These are phyloP conservation scores for Cyclotella distinguenda DNA, from an alignment of 108 stramenopile species.

Conservation along the genomic window DNA sequence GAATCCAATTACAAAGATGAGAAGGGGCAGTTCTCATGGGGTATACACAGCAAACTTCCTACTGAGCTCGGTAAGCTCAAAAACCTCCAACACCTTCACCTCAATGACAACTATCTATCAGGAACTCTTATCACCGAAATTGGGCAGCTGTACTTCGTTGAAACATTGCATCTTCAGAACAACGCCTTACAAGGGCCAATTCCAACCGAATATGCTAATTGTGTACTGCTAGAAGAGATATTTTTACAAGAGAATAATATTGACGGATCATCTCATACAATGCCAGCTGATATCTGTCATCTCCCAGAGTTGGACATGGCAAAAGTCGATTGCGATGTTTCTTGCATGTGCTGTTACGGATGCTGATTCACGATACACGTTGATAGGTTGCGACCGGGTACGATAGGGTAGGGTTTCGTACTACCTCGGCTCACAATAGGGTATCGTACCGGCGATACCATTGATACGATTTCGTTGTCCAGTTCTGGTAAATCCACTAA, in stretches of 20 bases:
- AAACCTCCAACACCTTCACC: slow-evolving; percentile 31
- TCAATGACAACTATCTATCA: slow-evolving; percentile 36
- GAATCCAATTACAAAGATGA: slow-evolving; percentile 41
- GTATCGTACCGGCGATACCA: too few species aligned
- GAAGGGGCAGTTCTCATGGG: slow-evolving; percentile 38
- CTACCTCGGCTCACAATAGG: too few species aligned
- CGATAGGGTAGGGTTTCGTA: too few species aligned
- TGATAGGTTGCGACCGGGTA: too few species aligned
- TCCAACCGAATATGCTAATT: slow-evolving; percentile 28
- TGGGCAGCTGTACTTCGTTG: slow-evolving; percentile 30
- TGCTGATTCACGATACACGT: slow-evolving; percentile 6
- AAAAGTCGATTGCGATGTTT: slow-evolving; percentile 28
- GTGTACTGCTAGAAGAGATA: slow-evolving; percentile 28
- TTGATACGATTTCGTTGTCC: too few species aligned
- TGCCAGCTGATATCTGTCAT: slow-evolving; percentile 34
- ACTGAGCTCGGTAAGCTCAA: slow-evolving; percentile 36
- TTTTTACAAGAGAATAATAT: slow-evolving; percentile 33
- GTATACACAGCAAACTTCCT: slow-evolving; percentile 36
- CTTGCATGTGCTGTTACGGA: slow-evolving; percentile 28
- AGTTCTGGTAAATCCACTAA: too few species aligned
- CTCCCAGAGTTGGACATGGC: slow-evolving; percentile 35
- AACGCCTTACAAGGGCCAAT: slow-evolving; percentile 30
- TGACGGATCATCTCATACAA: slow-evolving; percentile 14
- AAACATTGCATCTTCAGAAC: slow-evolving; percentile 38
- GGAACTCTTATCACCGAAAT: slow-evolving; percentile 44